These are phyloP conservation scores for Cokeromyces recurvatus DNA, from an alignment of 371 early-diverging fungal genomes.

Conservation along the genomic window DNA sequence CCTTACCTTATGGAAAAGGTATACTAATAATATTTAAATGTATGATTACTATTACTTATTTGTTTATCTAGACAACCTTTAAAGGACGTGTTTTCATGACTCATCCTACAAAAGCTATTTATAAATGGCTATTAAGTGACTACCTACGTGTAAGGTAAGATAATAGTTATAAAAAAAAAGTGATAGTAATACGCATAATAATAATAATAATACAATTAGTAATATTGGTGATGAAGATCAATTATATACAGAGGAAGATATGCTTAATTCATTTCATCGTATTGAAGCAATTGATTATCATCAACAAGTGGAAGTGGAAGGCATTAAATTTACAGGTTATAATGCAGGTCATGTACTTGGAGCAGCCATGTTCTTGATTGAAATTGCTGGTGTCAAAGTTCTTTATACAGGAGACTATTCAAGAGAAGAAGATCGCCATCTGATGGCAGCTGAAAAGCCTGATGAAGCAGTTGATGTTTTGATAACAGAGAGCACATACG, in stretches of 20 bases:
- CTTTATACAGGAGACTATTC: constrained; percentile 99
- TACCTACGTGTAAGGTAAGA: constrained; percentile 89
- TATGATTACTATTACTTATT: no score
- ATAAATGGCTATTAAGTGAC: constrained; percentile 97
- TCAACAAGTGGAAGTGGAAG: constrained; percentile 95
- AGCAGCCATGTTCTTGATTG: constrained; percentile 99
- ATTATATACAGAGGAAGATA: constrained; percentile 95
- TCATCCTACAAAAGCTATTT: constrained; percentile 99
- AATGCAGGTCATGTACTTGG: constrained; percentile 99
- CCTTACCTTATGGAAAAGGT: constrained; percentile 98
- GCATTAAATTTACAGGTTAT: constrained; percentile 95
- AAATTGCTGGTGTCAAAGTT: constrained; percentile 93
- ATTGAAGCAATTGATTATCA: constrained; percentile 99
- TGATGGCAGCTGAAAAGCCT: constrained; percentile 98
- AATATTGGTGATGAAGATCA: constrained; percentile 85
- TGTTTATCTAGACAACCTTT: constrained; percentile 79
- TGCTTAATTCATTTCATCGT: constrained; percentile 86
- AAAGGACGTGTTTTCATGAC: constrained; percentile 99
- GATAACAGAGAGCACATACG: constrained; percentile 99
- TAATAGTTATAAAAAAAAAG: not conserved
- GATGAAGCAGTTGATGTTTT: constrained; percentile 87
- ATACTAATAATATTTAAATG: constrained; percentile 4
- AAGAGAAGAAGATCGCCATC: constrained; percentile 99
- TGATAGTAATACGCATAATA: no score
- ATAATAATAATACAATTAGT: constrained; percentile 27